A percentile compares a stretch with the other conserved stretches of the same genome.
phyloP scores from a whole-genome alignment of 2,329 filamentous ascomycete genomes.

The Colletotrichum sp. region DNA sequence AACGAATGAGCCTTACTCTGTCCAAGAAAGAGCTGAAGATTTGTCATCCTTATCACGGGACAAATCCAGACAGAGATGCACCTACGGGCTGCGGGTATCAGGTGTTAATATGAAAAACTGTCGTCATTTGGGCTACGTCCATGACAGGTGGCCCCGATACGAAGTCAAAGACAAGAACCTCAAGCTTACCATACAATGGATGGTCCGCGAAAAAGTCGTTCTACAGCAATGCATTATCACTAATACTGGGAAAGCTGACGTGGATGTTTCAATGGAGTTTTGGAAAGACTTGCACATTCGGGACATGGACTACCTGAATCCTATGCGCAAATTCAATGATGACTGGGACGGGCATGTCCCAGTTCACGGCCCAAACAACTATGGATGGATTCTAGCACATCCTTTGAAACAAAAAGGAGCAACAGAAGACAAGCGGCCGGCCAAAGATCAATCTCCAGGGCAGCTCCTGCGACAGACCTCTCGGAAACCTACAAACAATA shows the following conservation, averaged over 20 bases:
- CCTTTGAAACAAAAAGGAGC: fast-evolving
- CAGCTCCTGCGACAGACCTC: neutral
- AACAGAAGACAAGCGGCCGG: fast-evolving
- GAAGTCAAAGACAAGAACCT: neutral
- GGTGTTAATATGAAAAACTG: fast-evolving
- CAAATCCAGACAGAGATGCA: fast-evolving
- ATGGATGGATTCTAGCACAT: neutral
- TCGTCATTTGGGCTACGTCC: neutral
- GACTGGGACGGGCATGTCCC: neutral
- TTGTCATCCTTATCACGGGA: fast-evolving
- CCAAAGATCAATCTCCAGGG: neutral
- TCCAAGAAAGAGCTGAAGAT: neutral
- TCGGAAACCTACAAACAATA: fast-evolving
- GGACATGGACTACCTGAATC: neutral
- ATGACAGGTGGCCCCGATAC: neutral
- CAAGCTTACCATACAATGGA: neutral
- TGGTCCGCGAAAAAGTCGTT: neutral
- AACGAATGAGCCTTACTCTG: neutral
- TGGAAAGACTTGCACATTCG: neutral
- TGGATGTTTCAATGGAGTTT: neutral
- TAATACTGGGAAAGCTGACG: neutral
- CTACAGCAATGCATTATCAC: neutral
- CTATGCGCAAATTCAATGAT: neutral
- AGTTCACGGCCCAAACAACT: neutral
- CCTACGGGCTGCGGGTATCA: neutral